These are phyloP conservation scores for Ceratobasidium sp. DNA, from an alignment of 1,284 basidiomycete genomes.

Conservation along the genomic window DNA sequence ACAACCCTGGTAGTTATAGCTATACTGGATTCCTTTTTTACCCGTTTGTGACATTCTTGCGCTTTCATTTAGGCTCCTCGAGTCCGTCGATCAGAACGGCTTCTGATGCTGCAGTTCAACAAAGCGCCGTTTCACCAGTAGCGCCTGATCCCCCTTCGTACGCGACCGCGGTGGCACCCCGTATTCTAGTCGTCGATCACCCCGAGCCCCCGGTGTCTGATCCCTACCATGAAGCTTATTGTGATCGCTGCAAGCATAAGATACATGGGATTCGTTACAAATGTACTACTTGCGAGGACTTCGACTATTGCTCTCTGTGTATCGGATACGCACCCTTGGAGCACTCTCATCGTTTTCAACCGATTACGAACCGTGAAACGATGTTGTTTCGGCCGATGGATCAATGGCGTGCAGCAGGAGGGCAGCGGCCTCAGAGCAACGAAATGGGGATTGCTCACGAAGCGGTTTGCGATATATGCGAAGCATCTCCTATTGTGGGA, in stretches of 20 bases:
- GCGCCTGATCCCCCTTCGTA: constrained; percentile 9
- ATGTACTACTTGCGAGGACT: constrained; percentile 13
- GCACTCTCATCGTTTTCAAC: constrained; percentile 10
- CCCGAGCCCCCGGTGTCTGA: neutral
- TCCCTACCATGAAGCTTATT: constrained; percentile 12
- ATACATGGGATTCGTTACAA: constrained; percentile 32
- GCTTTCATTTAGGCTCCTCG: neutral
- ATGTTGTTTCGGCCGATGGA: constrained; percentile 4
- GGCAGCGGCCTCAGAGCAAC: neutral
- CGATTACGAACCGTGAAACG: constrained; percentile 9
- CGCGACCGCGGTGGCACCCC: neutral
- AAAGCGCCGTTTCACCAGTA: neutral
- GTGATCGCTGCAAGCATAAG: constrained; percentile 13
- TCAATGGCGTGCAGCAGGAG: constrained; percentile 9
- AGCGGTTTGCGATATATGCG: constrained; percentile 14
- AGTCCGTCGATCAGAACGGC: neutral
- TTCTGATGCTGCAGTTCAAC: neutral
- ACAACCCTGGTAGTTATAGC: neutral
- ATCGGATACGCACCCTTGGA: constrained; percentile 27
- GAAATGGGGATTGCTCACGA: neutral
- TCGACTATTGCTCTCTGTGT: constrained; percentile 26
- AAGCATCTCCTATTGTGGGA: neutral
- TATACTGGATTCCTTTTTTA: neutral
- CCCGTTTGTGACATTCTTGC: no score
- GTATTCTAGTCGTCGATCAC: neutral